Evolutionary conservation across 441 rosid genomes (phyloP), one percentile per base, ranked within the genome.

Genomic region (Populus trichocarpa): DNA sequence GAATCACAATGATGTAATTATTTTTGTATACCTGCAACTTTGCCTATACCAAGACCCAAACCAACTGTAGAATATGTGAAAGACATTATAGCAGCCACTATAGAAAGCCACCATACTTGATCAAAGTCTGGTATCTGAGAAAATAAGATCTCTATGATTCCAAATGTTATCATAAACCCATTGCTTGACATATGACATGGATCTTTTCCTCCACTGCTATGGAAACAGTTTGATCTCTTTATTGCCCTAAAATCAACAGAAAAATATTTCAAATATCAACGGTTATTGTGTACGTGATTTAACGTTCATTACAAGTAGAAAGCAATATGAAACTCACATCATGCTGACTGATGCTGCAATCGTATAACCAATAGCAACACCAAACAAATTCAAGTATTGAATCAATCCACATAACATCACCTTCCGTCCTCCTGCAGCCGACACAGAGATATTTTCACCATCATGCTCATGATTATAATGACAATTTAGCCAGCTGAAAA

Each of bases 31-130:
- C 93, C 94, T 83, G 90, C 90, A 53, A 91, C 96, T 90, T 90
- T 81, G 22, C 86, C 93, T 42, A 94, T 81, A 42, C 97, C 97
- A 10, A 92, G 93, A 59, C 88, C 93, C 2, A 94, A 91, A 63
- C 98, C 97, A 59, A 87, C 88, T 0, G 89, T 64, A 14, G 98
- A 92, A 84, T 92, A 92, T 67, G 94, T 89, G 80, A 92, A 92
- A 75, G 97, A 92, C 98, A 92, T 94, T 26, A 92, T 79, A 12
- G 98, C 98, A 11, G 95, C 98, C 25, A 92, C 86, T 71, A 85
- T 78, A 38, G 98, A 92, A 64, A 94, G 97, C 97, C 97, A 92
- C 96, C 93, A 89, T n/a, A 94, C 80, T 75, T 89, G 97, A 83
- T 92, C 96, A 73, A 92, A 90, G 82, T 88, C 95, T 13, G 96